phyloP scores from a whole-genome alignment of 257 asterid genomes.

The Rauvolfia tetraphylla region DNA sequence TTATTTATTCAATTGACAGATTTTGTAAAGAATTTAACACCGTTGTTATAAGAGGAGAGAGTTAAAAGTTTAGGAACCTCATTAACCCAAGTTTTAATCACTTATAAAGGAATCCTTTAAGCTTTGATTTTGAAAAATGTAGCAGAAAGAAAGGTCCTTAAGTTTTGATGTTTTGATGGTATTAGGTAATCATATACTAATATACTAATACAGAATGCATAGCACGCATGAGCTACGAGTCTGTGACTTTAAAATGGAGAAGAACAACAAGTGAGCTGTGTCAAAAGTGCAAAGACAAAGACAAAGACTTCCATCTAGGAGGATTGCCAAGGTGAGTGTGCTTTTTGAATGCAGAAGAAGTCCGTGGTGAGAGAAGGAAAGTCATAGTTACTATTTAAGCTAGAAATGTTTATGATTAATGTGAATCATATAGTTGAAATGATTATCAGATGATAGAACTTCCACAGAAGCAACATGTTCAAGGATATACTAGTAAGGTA shows the following conservation, averaged over 20 bases:
- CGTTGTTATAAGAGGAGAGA: too few relatives aligned
- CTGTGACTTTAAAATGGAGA: neutral
- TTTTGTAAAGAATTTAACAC: too few relatives aligned
- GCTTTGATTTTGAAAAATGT: neutral
- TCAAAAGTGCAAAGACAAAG: too few relatives aligned
- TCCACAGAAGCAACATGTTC: neutral
- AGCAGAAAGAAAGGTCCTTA: neutral
- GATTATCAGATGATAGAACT: conserved; percentile 12
- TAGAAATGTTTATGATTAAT: neutral
- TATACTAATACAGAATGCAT: neutral
- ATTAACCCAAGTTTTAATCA: too few relatives aligned
- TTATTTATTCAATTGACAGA: too few relatives aligned
- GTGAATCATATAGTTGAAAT: neutral
- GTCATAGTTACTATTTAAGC: neutral
- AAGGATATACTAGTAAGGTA: neutral
- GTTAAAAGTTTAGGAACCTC: too few relatives aligned
- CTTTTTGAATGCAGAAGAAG: too few relatives aligned
- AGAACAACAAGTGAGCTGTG: neutral
- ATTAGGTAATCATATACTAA: neutral
- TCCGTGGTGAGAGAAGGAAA: neutral
- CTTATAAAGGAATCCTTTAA: too few relatives aligned
- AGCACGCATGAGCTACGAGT: neutral
- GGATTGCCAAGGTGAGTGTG: too few relatives aligned
- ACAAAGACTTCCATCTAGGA: too few relatives aligned
- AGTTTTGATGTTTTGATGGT: neutral